A percentile compares a stretch with the other conserved stretches of the same genome.
Evolutionary conservation across 2,329 filamentous ascomycete genomes (phyloP).

Genomic region (Alternaria hordeiaustralica): DNA sequence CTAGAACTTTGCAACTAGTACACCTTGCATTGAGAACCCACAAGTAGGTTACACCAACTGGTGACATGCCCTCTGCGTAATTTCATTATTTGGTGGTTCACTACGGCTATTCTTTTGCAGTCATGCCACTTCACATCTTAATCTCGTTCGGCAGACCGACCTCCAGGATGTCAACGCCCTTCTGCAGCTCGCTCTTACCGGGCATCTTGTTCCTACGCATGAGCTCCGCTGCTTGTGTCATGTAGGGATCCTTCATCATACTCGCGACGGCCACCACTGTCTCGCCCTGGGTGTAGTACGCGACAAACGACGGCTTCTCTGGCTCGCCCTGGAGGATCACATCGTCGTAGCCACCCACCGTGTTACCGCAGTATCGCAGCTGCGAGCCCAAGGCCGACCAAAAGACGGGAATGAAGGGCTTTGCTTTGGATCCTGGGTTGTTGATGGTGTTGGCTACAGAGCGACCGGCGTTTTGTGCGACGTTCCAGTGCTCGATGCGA

Average conservation of each 20-base stretch:
- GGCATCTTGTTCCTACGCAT: conserved; percentile 86
- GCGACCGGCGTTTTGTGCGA: conserved; percentile 91
- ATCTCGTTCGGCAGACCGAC: conserved; percentile 54
- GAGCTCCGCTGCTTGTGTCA: conserved; percentile 75
- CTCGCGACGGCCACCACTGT: conserved; percentile 87
- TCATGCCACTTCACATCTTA: conserved; percentile 45
- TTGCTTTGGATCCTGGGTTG: conserved; percentile 65
- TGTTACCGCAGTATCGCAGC: conserved; percentile 92
- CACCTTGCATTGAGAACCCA: neutral
- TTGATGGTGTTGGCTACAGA: conserved; percentile 79
- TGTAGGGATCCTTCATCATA: conserved; percentile 85
- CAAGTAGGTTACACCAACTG: neutral
- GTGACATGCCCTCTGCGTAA: neutral
- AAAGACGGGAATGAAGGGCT: conserved; percentile 89
- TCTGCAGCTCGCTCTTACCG: conserved; percentile 75
- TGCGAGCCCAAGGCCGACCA: conserved; percentile 94
- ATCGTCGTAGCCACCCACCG: conserved; percentile 82
- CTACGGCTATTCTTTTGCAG: neutral
- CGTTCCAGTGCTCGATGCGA: conserved; percentile 98
- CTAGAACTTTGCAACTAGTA: neutral
- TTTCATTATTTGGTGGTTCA: neutral
- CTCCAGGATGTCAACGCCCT: conserved; percentile 60
- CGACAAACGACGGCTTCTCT: conserved; percentile 77
- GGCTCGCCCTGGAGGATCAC: conserved; percentile 77
- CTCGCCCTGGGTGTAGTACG: conserved; percentile 87